Conservation (phyloP, 163 green algal species). For the Scenedesmus sp. region DNA sequence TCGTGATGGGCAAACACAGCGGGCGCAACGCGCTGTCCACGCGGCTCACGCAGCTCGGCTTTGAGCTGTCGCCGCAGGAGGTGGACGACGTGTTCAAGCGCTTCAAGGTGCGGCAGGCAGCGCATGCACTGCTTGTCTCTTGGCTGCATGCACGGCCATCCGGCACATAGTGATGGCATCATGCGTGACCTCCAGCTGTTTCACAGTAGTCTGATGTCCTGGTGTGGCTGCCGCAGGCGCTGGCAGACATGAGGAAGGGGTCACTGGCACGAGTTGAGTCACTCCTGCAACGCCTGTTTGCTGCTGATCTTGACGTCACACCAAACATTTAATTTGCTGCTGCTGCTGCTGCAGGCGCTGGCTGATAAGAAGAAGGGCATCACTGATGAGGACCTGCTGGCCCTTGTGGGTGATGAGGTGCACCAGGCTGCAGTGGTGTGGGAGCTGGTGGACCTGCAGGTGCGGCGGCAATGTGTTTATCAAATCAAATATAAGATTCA, state of each 20-base stretch:
- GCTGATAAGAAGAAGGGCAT: conserved; percentile 84
- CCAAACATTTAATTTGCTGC: no score
- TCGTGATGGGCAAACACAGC: conserved; percentile 97
- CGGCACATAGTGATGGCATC: no score
- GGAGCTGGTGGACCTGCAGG: conserved; percentile 91
- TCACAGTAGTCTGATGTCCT: background rate
- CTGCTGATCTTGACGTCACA: background rate
- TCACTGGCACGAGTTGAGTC: background rate
- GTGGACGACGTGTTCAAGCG: conserved; percentile 94
- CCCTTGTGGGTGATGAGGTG: conserved; percentile 92
- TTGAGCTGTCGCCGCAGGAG: conserved; percentile 79
- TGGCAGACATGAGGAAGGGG: background rate
- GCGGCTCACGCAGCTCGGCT: conserved; percentile 85
- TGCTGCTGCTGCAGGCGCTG: conserved; percentile 10
- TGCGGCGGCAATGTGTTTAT: conserved; percentile 41
- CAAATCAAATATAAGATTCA: no score
- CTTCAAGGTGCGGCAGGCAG: conserved; percentile 72
- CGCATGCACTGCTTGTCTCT: background rate
- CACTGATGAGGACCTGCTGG: conserved; percentile 95
- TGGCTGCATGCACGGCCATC: background rate
- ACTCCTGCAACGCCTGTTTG: background rate
- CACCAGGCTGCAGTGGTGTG: conserved; percentile 81
- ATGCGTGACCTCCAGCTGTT: background rate
- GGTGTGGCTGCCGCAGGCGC: conserved; percentile 57
- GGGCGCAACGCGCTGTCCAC: conserved; percentile 91